Base-by-base conservation (phyloP, 192 early-diverging fungal genomes). In the Mortierella claussenii region DNA sequence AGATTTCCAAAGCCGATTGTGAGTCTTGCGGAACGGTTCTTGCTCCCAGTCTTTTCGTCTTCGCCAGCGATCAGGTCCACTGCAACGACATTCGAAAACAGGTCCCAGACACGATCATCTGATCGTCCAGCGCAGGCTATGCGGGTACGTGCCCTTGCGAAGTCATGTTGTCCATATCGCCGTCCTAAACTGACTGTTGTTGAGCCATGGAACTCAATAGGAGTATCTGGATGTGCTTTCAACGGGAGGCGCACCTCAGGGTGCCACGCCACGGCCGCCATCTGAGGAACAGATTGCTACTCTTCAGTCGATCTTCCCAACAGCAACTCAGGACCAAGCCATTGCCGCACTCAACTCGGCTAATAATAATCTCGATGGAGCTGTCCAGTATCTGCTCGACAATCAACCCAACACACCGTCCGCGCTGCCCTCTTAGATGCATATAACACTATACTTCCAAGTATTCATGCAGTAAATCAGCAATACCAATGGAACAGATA, bases 351-450 rank as follows among this genome's bases (percentile, higher is more conserved):
- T 89, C 24, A 60, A 76, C 12, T 64, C 79, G n/a, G 78, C 88
- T n/a, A 74, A 86, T 34, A 89, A 88, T 50, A 83, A 89, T 49
- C 50, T 88, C 20, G 85, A 86, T 46, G 81, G 83, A 36, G 88
- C 88, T 5, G 87, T 82, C 23, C 82, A 88, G 62, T 69, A 61
- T 28, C 46, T 85, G 11, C 65, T 85, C 17, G 82, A 84, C 42
- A 65, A 56, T 32, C 52, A 44, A 34, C 3, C 69, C 3, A 43
- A 53, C 18, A 32, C 69, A n/a, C 46, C 45, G 7, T 50, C 67
- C n/a, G n/a, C n/a, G n/a, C n/a, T n/a, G n/a, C n/a, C n/a, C n/a
- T n/a, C n/a, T n/a, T n/a, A n/a, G n/a, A n/a, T n/a, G n/a, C n/a
- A n/a, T n/a, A n/a, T n/a, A n/a, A n/a, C n/a, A n/a, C n/a, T n/a